Evolutionary conservation across 139 green algal genomes (phyloP).

Genomic region (Chlorella sp.): DNA sequence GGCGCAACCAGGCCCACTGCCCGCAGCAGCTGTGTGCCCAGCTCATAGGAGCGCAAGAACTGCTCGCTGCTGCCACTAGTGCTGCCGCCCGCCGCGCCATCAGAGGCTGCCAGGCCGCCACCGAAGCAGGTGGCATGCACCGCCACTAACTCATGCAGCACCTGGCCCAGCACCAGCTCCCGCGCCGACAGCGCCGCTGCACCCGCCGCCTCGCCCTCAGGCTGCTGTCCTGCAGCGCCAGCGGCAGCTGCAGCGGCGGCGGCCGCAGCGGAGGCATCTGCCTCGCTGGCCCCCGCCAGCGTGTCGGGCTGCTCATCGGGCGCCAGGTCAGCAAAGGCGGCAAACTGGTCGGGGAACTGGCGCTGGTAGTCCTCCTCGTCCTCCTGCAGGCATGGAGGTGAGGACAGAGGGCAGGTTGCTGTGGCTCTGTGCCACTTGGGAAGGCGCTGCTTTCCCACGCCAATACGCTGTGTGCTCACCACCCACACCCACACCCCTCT

Average conservation of each 20-base stretch:
- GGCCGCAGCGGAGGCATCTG: neutral
- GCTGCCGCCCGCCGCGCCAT: neutral
- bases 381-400: slow-evolving; percentile 56
- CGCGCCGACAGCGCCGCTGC: slow-evolving; percentile 33
- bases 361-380: slow-evolving; percentile 74
- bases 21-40: slow-evolving; percentile 56
- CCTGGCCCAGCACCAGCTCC: slow-evolving; percentile 28
- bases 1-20: slow-evolving; percentile 32
- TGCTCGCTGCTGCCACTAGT: neutral
- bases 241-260: neutral
- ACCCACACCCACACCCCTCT: neutral
- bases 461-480: neutral
- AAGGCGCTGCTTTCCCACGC: no score
- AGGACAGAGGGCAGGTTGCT: no score
- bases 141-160: slow-evolving; percentile 38
- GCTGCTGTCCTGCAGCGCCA: neutral
- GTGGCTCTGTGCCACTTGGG: no score
- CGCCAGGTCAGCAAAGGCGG: slow-evolving; percentile 79
- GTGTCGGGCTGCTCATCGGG: slow-evolving; percentile 29
- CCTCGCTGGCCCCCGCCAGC: slow-evolving; percentile 48
- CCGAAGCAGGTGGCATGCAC: slow-evolving; percentile 33
- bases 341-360: slow-evolving; percentile 74
- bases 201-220: slow-evolving; percentile 5
- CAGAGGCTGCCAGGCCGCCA: neutral
- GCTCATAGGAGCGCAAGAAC: slow-evolving; percentile 65